Evolutionary conservation across 805 yeast genomes (phyloP), one percentile per base, ranked within the genome.

Genomic region (Kodamaea hsintzibuensis): DNA sequence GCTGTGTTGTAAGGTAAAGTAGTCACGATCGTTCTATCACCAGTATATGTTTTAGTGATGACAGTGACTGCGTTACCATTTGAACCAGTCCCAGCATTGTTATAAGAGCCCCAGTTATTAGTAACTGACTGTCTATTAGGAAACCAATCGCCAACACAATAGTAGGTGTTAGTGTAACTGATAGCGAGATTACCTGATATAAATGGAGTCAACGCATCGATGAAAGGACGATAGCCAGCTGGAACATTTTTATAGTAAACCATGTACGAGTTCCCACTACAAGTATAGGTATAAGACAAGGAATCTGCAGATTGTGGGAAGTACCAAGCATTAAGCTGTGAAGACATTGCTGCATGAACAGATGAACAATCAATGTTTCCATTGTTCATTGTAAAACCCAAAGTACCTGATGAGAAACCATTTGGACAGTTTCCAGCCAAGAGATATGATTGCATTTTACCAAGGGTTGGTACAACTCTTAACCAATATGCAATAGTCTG

Each of bases 171-270:
- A 12, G 55, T 35, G 47, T 12, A 42, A n/a, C 18, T 16, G 1
- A 16, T 16, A 30, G 2, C 33, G 5, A 33, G 3, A 4, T 6
- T 30, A 8, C 55, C 50, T 13, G 42, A 39, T 4, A 53, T 16
- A 17, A 54, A 40, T 5, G 50, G 7, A 10, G 43, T 18, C 4
- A 56, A 35, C 17, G 39, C 59, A 45, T 60, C 62, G 38, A 66
- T 54, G 51, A 58, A 66, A 8, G 67, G 66, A 22, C 68, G 55
- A 54, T 58, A 66, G 3, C 72, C 73, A 3, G 70, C 68, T 2
- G 72, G 70, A 27, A 69, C 40, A 47, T 61, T 63, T 4, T 27
- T 17, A 52, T 61, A 68, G 19, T 25, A 49, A 6, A 53, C 13
- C 1, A 49, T 19, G 17, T 16, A 40, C 5, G 44, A 39, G 7